Percentiles rank a stretch among this genome's conserved stretches.
Evolutionary conservation across 148 eudicot genomes (phyloP).

Genomic region (Chenopodium suecicum): DNA sequence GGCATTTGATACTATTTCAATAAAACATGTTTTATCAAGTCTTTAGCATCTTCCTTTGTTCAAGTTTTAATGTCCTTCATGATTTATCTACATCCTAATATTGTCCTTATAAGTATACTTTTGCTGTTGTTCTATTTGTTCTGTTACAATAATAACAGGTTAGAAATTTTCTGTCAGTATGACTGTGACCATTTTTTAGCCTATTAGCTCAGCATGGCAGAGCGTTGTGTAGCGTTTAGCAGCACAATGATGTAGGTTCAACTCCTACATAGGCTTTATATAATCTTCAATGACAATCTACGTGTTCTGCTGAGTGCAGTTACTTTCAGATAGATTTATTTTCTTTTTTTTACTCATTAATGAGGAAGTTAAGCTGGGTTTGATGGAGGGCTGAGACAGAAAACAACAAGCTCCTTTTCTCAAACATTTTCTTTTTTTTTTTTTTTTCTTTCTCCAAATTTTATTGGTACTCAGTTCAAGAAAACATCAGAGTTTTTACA

Average conservation of each 20-base stretch:
- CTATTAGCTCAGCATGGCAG: not conserved
- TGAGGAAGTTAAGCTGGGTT: not conserved
- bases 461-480: constrained; percentile 11
- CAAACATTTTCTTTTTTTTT: not conserved
- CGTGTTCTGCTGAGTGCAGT: not conserved
- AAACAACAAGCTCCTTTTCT: not conserved
- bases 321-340: not conserved
- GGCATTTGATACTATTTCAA: not conserved
- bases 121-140: not conserved
- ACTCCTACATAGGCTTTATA: not conserved
- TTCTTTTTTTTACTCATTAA: not conserved
- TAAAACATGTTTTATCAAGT: no score
- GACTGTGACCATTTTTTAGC: not conserved
- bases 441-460: not conserved
- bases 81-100: not conserved
- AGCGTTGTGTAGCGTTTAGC: not conserved
- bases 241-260: not conserved
- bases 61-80: not conserved
- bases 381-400: not conserved
- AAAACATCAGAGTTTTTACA: constrained; percentile 17
- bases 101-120: not conserved
- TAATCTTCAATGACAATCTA: not conserved
- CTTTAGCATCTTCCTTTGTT: not conserved
- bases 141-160: not conserved
- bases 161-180: no score